A percentile compares a stretch with the other conserved stretches of the same genome.
These are phyloP conservation scores for Citropsis articulata DNA, from an alignment of 345 rosid species.

Conservation along the genomic window DNA sequence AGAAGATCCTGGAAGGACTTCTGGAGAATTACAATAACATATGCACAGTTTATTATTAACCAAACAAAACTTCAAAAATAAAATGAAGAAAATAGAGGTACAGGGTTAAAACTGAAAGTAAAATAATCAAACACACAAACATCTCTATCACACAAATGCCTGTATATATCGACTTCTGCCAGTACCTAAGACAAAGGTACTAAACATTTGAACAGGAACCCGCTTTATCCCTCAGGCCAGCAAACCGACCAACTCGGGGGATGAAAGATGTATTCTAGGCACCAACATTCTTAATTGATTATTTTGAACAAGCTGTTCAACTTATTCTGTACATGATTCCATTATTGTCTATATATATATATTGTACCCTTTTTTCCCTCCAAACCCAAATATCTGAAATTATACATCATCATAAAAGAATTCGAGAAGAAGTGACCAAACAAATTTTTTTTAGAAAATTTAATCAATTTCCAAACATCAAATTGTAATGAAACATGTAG, in stretches of 20 bases:
- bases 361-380: too few species aligned
- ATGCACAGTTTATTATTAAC: not conserved
- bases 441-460: not conserved
- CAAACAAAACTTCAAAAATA: not conserved
- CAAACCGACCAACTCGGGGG: not conserved
- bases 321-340: not conserved
- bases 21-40: constrained; percentile 37
- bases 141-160: not conserved
- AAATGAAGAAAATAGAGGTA: not conserved
- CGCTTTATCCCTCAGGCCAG: not conserved
- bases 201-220: not conserved
- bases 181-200: not conserved
- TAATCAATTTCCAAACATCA: not conserved
- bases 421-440: not conserved
- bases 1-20: constrained; percentile 87
- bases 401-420: not conserved
- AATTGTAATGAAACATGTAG: not conserved
- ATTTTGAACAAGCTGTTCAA: not conserved
- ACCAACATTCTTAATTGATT: not conserved
- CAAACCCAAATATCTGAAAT: not conserved
- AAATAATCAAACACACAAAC: not conserved
- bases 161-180: not conserved
- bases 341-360: not conserved
- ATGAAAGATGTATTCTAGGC: not conserved
- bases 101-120: not conserved